Percentiles rank a stretch among this genome's conserved stretches.
These are phyloP conservation scores for Halophytophthora batemanensis DNA, from an alignment of 352 stramenopile genomes.

Conservation along the genomic window DNA sequence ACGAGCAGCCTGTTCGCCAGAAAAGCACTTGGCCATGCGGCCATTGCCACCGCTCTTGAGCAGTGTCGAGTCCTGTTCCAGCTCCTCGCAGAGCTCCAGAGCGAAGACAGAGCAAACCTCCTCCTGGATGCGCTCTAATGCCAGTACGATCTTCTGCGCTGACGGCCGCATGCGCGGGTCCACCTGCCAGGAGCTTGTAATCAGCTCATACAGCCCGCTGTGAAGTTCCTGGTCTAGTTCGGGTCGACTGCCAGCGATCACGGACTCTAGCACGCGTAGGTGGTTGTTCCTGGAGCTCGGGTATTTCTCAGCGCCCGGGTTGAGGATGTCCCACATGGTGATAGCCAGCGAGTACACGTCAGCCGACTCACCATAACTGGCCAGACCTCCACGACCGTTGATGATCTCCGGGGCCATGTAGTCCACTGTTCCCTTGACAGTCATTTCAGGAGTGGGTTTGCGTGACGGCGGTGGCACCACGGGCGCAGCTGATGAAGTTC, in stretches of 20 bases:
- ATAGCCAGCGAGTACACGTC: slow-evolving; percentile 72
- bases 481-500: slow-evolving; percentile 4
- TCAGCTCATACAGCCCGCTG: slow-evolving; percentile 27
- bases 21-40: slow-evolving; percentile 25
- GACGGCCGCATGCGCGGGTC: slow-evolving; percentile 36
- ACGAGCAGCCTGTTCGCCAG: slow-evolving; percentile 17
- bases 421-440: slow-evolving; percentile 61
- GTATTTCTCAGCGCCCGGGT: slow-evolving; percentile 50
- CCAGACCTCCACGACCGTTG: slow-evolving; percentile 42
- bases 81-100: slow-evolving; percentile 28
- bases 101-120: slow-evolving; percentile 38
- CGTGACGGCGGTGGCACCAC: slow-evolving; percentile 22
- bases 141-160: slow-evolving; percentile 38
- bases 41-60: slow-evolving; percentile 17
- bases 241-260: slow-evolving; percentile 39
- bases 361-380: slow-evolving; percentile 53
- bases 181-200: slow-evolving; percentile 39
- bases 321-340: slow-evolving; percentile 71
- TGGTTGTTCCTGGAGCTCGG: slow-evolving; percentile 46
- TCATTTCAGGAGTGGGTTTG: slow-evolving; percentile 37
- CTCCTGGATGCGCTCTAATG: slow-evolving; percentile 46
- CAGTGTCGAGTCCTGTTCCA: slow-evolving; percentile 24
- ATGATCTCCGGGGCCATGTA: slow-evolving; percentile 83
- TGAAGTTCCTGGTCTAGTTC: slow-evolving; percentile 32
- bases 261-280: slow-evolving; percentile 43